Evolutionary conservation across 805 yeast genomes (phyloP).

Genomic region (Wickerhamiella qilinensis): DNA sequence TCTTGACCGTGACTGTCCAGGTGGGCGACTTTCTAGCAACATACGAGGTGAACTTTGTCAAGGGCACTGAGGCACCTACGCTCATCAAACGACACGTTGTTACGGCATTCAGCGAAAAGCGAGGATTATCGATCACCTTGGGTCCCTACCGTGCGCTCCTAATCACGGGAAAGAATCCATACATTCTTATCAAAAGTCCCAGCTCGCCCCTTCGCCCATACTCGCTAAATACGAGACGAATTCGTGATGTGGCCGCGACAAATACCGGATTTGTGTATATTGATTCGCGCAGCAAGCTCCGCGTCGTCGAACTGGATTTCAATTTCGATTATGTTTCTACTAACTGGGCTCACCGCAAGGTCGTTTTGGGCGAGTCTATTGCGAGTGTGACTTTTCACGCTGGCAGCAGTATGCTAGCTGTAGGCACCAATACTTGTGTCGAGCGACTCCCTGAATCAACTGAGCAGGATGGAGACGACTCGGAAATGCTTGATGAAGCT

Average conservation of each 20-base stretch:
- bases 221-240: constrained; percentile 47
- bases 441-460: constrained; percentile 28
- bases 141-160: constrained; percentile 45
- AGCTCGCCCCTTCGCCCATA: constrained; percentile 49
- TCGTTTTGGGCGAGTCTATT: constrained; percentile 42
- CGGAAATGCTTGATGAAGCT: not conserved
- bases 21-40: constrained; percentile 8
- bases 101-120: constrained; percentile 24
- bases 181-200: constrained; percentile 45
- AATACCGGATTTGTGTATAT: constrained; percentile 23
- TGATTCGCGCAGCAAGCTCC: constrained; percentile 23
- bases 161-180: constrained; percentile 62
- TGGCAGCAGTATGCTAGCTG: constrained; percentile 40
- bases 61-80: constrained; percentile 1
- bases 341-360: constrained; percentile 20
- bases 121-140: constrained; percentile 45
- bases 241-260: constrained; percentile 32
- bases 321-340: constrained; percentile 3
- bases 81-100: constrained; percentile 26
- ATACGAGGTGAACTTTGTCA: constrained; percentile 6
- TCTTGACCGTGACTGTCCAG: no score
- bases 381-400: constrained; percentile 58
- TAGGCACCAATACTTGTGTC: constrained; percentile 31
- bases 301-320: constrained; percentile 1
- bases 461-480: constrained; percentile 42